phyloP scores from a whole-genome alignment of 2,329 filamentous ascomycete genomes.

The Verticillium nubilum region DNA sequence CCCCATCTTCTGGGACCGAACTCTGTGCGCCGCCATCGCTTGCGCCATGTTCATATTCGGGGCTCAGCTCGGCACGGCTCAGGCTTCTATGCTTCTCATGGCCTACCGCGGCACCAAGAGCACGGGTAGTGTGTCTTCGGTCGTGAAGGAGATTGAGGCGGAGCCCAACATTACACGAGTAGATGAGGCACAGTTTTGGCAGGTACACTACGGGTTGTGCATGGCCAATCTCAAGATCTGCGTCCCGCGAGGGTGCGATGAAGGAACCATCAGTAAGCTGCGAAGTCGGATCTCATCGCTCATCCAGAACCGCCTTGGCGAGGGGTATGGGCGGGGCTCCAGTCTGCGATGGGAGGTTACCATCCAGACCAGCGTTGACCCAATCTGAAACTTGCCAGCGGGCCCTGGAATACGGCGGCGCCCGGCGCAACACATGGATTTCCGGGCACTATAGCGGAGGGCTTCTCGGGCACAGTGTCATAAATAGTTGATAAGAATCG shows the following conservation, averaged over 20 bases:
- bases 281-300: constrained; percentile 71
- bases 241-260: constrained; percentile 58
- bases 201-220: constrained; percentile 93
- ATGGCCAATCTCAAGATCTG: constrained; percentile 90
- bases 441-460: background rate
- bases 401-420: background rate
- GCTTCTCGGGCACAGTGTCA: background rate
- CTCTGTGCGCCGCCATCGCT: constrained; percentile 76
- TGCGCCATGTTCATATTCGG: constrained; percentile 86
- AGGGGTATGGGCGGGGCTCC: constrained; percentile 75
- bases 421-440: background rate
- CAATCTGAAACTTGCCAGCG: constrained; percentile 6
- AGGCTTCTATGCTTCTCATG: constrained; percentile 95
- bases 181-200: constrained; percentile 95
- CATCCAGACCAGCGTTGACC: constrained; percentile 60
- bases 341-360: constrained; percentile 91
- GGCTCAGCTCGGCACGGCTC: constrained; percentile 72
- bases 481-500: background rate
- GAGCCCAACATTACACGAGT: constrained; percentile 72
- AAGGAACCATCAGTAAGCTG: constrained; percentile 66
- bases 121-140: constrained; percentile 54
- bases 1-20: constrained; percentile 77
- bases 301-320: constrained; percentile 80
- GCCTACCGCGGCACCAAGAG: constrained; percentile 53
- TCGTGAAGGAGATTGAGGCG: constrained; percentile 79